phyloP scores from a whole-genome alignment of 768 basidiomycete species.

The Polyporus arcularius region DNA sequence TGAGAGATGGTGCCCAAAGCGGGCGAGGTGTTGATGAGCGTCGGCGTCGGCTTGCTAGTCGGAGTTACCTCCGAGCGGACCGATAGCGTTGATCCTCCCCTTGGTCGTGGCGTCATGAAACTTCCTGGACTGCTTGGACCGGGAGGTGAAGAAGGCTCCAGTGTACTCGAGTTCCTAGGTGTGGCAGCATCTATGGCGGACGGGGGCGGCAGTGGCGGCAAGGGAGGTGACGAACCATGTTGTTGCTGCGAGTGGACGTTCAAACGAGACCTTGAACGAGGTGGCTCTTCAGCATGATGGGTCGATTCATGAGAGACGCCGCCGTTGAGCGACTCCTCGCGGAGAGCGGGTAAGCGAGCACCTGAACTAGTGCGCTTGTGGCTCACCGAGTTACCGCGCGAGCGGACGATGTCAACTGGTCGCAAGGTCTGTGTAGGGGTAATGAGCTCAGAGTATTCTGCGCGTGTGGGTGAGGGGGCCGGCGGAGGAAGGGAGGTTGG shows the following conservation, averaged over 20 bases:
- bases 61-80: conserved; percentile 33
- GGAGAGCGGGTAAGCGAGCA: conserved; percentile 57
- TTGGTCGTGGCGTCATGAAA: conserved; percentile 48
- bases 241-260: conserved; percentile 37
- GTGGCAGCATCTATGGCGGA: conserved; percentile 19
- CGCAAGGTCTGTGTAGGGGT: conserved; percentile 33
- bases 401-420: conserved; percentile 40
- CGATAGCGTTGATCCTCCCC: conserved; percentile 54
- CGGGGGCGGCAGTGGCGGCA: conserved; percentile 66
- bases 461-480: conserved; percentile 42
- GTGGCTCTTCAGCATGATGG: conserved; percentile 15
- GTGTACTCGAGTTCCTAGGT: conserved; percentile 2
- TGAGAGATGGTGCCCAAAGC: conserved; percentile 67
- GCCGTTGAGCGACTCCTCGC: conserved; percentile 53
- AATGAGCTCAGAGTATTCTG: conserved; percentile 27
- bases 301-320: conserved; percentile 32
- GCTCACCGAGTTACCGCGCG: conserved; percentile 50
- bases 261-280: conserved; percentile 28
- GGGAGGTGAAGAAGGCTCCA: conserved; percentile 36
- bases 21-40: conserved; percentile 60
- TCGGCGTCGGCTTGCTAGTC: conserved; percentile 24
- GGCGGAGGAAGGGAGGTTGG: conserved; percentile 63
- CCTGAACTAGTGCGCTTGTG: conserved; percentile 60
- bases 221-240: conserved; percentile 20
- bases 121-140: conserved; percentile 51